Conservation (phyloP, 768 basidiomycete genomes). For the Rhodotorula taiwanensis region DNA sequence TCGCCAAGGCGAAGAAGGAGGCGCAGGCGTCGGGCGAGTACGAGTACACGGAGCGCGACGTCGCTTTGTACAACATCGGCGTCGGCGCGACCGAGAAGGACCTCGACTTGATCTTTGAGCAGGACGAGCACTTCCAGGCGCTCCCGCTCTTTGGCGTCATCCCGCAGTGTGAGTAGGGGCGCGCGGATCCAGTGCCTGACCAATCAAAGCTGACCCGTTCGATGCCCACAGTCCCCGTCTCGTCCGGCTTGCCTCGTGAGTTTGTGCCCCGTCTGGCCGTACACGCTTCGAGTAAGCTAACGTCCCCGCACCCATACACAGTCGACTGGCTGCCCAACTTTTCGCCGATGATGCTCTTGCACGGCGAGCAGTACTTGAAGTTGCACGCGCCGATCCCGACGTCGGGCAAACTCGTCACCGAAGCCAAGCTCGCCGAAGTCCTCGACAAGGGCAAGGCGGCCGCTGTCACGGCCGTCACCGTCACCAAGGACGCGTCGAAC, state of each 20-base stretch:
- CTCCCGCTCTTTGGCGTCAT: conserved; percentile 93
- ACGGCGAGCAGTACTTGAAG: conserved; percentile 90
- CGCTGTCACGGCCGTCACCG: conserved; percentile 68
- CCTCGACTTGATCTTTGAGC: conserved; percentile 84
- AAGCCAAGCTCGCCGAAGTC: conserved; percentile 57
- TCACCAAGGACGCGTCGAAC: conserved; percentile 69
- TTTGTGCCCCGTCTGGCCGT: background rate
- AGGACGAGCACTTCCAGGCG: conserved; percentile 72
- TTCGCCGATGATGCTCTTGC: conserved; percentile 92
- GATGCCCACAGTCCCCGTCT: conserved; percentile 51
- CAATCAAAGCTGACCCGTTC: conserved; percentile 5
- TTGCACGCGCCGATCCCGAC: conserved; percentile 80
- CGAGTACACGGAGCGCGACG: conserved; percentile 66
- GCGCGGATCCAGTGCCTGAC: too few species aligned
- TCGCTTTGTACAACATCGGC: conserved; percentile 91
- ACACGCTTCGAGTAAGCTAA: background rate
- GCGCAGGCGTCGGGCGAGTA: conserved; percentile 56
- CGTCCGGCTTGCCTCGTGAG: conserved; percentile 52
- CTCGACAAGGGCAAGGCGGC: conserved; percentile 70
- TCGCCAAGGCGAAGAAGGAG: conserved; percentile 69
- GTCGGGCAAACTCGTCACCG: conserved; percentile 66
- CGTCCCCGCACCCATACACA: background rate
- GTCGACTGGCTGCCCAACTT: conserved; percentile 90
- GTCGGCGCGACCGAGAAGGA: conserved; percentile 90
- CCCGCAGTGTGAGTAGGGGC: conserved; percentile 56